Conservation (phyloP, 306 rosid genomes). For the Castanopsis chinensis region DNA sequence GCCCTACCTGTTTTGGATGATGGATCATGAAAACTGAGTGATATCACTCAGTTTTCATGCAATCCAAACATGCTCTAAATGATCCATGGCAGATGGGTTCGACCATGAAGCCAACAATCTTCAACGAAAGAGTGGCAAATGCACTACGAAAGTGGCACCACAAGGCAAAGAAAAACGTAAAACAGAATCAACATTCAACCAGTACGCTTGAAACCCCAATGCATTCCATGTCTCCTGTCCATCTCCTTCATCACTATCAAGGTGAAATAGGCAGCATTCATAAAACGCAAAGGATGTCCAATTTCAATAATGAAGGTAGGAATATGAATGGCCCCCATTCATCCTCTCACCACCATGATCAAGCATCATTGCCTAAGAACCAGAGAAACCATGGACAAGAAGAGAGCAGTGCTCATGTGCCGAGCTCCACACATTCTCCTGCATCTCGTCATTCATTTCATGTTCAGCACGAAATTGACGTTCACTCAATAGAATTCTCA, state of each 20-base stretch:
- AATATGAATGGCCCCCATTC: constrained; percentile 40
- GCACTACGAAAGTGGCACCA: constrained; percentile 76
- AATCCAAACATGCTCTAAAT: too few species aligned
- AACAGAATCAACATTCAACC: constrained; percentile 45
- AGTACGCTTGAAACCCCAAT: constrained; percentile 50
- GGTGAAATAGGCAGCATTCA: constrained; percentile 49
- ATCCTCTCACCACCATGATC: constrained; percentile 21
- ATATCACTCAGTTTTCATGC: too few species aligned
- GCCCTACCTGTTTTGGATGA: too few species aligned
- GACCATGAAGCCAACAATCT: constrained; percentile 69
- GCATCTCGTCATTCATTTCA: not conserved
- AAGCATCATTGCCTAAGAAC: constrained; percentile 27
- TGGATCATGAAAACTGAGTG: too few species aligned
- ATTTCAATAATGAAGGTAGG: constrained; percentile 20
- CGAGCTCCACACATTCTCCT: not conserved
- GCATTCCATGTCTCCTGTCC: constrained; percentile 52
- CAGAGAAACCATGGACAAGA: constrained; percentile 21
- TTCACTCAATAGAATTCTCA: constrained; percentile 45
- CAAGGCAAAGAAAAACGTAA: constrained; percentile 52
- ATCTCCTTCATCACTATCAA: constrained; percentile 47
- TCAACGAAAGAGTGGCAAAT: constrained; percentile 64
- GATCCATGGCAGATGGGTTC: constrained; percentile 67
- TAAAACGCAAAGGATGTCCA: not conserved
- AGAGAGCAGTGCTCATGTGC: not conserved
- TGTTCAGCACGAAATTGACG: too few species aligned